Conservation (phyloP, 1,139 yeast species). For the Suhomyces bribrorum region DNA sequence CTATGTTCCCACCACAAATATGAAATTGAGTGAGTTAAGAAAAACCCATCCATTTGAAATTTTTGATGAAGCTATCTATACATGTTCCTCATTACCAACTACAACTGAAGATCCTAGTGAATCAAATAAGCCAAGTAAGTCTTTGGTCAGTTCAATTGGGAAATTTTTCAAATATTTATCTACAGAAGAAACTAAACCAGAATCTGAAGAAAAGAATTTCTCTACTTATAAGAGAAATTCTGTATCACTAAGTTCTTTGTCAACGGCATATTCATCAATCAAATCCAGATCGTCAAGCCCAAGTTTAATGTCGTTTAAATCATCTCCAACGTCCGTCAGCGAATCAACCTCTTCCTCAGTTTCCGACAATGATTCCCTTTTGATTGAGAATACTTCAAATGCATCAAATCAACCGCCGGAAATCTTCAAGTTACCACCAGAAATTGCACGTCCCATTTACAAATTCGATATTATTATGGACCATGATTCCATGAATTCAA, state of each 20-base stretch:
- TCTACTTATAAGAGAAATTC: slow-evolving; percentile 29
- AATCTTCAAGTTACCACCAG: slow-evolving; percentile 46
- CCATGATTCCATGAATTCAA: slow-evolving; percentile 43
- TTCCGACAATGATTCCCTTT: slow-evolving; percentile 30
- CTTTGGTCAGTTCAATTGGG: slow-evolving; percentile 41
- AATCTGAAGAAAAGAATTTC: slow-evolving; percentile 4
- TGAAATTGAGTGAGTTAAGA: slow-evolving; percentile 37
- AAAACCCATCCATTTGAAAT: slow-evolving; percentile 70
- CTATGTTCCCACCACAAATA: slow-evolving; percentile 17
- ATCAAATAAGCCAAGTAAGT: slow-evolving; percentile 19
- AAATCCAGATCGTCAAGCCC: slow-evolving; percentile 48
- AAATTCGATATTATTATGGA: slow-evolving; percentile 51
- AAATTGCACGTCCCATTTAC: slow-evolving; percentile 46
- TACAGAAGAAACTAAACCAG: slow-evolving; percentile 27
- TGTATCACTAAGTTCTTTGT: slow-evolving; percentile 42
- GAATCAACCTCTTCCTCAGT: slow-evolving; percentile 37
- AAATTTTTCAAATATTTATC: slow-evolving; percentile 39
- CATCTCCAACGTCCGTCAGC: slow-evolving; percentile 43
- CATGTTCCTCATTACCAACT: slow-evolving; percentile 44
- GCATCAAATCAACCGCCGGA: slow-evolving; percentile 44
- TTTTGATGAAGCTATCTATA: slow-evolving; percentile 74
- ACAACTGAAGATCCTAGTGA: slow-evolving; percentile 13
- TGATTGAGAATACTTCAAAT: slow-evolving; percentile 4
- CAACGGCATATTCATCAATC: slow-evolving; percentile 34
- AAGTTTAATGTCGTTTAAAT: slow-evolving; percentile 42